Evolutionary conservation across 2,329 filamentous ascomycete species (phyloP), one percentile per base, ranked within the genome.

Genomic region (Aspergillus sergii): DNA sequence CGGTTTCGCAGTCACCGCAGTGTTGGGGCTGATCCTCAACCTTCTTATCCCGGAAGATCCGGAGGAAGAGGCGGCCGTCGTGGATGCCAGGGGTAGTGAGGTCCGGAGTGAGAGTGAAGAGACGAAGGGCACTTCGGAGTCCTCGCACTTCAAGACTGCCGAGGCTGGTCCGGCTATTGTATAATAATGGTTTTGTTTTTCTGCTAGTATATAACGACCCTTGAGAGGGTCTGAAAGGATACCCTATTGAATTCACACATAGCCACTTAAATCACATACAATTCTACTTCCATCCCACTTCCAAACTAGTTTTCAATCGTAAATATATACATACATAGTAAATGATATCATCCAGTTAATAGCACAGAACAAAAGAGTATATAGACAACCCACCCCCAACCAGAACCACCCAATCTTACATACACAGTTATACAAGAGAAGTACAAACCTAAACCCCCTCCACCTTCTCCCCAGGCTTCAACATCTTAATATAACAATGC

Each of bases 21-120:
- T 93, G 28, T 74, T 94, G 46, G 88, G 88, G 57, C 83, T 95
- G 73, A 76, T 91, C 26, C 82, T 97, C 57, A 96, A 96, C 74
- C 76, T 95, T 57, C 68, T 87, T 0, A 79, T 96, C 19, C 86
- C 89, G 0, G 89, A 92, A 71, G 93, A 96, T 78, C 79, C 90
- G n/a, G 91, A 92, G 69, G 90, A 91, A 50, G 82, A 83, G 34
- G 80, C 82, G 57, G 63, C 69, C 9, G 57, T 75, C 41, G 45
- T 73, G 56, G 68, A 71, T 21, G 71, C 68, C 9, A 68, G 72
- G 39, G 66, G 64, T 34, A n/a, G 28, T 2, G 68, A 68, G 12
- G 71, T 71, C 58, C 66, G 39, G 12, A 55, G 51, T 21, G 59
- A 23, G 11, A 28, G 12, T 5, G 58, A 51, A 6, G 53, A 61